Base-by-base conservation (phyloP, 2,329 filamentous ascomycete species). In the Claviceps purpurea region DNA sequence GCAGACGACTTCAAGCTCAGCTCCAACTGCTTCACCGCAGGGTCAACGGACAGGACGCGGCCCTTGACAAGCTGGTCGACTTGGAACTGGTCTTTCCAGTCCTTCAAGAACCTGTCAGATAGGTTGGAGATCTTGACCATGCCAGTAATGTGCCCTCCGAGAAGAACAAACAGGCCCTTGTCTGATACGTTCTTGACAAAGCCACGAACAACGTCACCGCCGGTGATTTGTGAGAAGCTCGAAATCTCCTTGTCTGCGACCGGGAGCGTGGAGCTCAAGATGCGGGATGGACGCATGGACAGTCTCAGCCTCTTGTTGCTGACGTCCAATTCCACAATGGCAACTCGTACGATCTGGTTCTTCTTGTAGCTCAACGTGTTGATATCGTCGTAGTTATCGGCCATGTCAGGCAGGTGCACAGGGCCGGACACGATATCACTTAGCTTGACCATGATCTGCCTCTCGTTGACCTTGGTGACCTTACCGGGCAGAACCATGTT, bases 131-230 rank as follows among this genome's bases (percentile, higher is more conserved):
- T 84, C 59, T 87, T 85, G 47, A 95, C 86, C 61, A 90, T 85
- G 1, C 84, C 90, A 49, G 86, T 87, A 18, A 95, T 76, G 56
- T 85, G 81, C 18, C 87, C 86, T 44, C 90, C 89, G 3, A 98
- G 75, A 26, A 84, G 78, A 47, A 98, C 79, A 61, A 96, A 95
- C 2, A 98, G 68, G 50, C 93, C 93, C 65, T 89, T 91, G 58
- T 95, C 89, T 0, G 87, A 79, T 43, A 97, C 82, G 58, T 89
- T 88, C 70, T 89, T 94, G 60, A 98, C 80, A 61, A 98, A 97
- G 3, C 94, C 94, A 52, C 93, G 85, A 14, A 95, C 75, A 34
- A 96, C 72, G 56, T 94, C 84, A 55, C 90, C 88, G 41, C 81
- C 71, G 53, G 84, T 81, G 37, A 98, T 64, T 58, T 94, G 81